Percentiles rank a stretch among this genome's conserved stretches.
Conservation (phyloP, 2,329 filamentous ascomycete species). For the Diaporthe caulivora region DNA sequence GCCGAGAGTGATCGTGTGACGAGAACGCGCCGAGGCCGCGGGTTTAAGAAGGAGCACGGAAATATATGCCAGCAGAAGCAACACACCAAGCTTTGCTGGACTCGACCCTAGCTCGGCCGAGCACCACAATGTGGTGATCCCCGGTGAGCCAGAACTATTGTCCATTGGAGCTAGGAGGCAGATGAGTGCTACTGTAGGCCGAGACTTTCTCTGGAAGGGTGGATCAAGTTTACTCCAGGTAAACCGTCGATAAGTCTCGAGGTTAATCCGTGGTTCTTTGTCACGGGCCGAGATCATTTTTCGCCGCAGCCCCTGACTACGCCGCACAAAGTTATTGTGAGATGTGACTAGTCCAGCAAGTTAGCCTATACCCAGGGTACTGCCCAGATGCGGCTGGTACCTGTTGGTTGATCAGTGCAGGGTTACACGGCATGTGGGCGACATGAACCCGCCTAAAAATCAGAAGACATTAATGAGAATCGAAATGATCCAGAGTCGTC, state of each 20-base stretch:
- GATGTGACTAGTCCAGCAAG: not conserved
- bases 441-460: not conserved
- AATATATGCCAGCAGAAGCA: not conserved
- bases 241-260: no score
- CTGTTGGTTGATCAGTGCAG: not conserved
- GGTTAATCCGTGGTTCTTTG: no score
- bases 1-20: not conserved
- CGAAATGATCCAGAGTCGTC: not conserved
- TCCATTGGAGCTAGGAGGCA: no score
- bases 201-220: not conserved
- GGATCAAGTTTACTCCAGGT: not conserved
- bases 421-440: constrained; percentile 1
- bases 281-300: not conserved
- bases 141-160: not conserved
- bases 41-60: not conserved
- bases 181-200: not conserved
- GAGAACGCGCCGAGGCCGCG: not conserved
- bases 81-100: not conserved
- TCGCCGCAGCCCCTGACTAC: not conserved
- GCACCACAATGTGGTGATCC: not conserved
- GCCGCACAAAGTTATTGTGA: not conserved
- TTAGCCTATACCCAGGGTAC: no score
- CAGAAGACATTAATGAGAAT: no score
- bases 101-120: not conserved
- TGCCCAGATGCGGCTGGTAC: no score